These are phyloP conservation scores for Kodamaea alishanica DNA, from an alignment of 1,139 yeast genomes.

Conservation along the genomic window DNA sequence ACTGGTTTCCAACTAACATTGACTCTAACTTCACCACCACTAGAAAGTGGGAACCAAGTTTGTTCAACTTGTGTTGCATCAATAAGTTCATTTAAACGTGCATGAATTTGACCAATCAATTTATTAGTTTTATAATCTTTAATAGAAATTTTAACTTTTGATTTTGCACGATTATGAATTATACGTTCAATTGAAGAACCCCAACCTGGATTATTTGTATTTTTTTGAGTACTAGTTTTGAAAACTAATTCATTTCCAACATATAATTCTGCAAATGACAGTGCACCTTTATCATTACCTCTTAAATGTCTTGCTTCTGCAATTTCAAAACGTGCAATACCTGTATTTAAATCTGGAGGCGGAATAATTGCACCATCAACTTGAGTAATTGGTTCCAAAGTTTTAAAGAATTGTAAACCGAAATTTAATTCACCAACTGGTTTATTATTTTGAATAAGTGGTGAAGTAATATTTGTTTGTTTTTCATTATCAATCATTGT, in stretches of 20 bases:
- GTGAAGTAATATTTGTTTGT: slow-evolving; percentile 49
- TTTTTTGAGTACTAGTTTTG: slow-evolving; percentile 57
- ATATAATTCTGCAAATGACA: slow-evolving; percentile 70
- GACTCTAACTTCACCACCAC: slow-evolving; percentile 72
- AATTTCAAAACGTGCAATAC: slow-evolving; percentile 65
- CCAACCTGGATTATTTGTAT: slow-evolving; percentile 68
- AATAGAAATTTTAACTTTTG: slow-evolving; percentile 62
- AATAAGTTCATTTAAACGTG: slow-evolving; percentile 65
- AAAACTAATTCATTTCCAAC: slow-evolving; percentile 57
- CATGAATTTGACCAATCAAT: slow-evolving; percentile 57
- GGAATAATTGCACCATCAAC: slow-evolving; percentile 86
- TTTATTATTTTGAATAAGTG: slow-evolving; percentile 73
- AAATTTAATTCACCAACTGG: slow-evolving; percentile 71
- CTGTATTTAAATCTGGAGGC: slow-evolving; percentile 91
- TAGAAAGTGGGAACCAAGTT: slow-evolving; percentile 65
- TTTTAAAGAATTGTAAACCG: slow-evolving; percentile 74
- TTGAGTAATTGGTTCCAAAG: slow-evolving; percentile 67
- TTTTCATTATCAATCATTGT: slow-evolving; percentile 53
- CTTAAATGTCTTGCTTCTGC: slow-evolving; percentile 50
- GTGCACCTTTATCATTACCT: slow-evolving; percentile 42
- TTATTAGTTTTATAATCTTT: slow-evolving; percentile 54
- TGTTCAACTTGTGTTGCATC: slow-evolving; percentile 77
- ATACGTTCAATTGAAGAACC: slow-evolving; percentile 65
- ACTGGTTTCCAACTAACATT: slow-evolving; percentile 85
- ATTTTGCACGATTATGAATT: slow-evolving; percentile 66